Evolutionary conservation across 164 flowering plant species (phyloP).

Genomic region (Chimonanthus salicifolius): DNA sequence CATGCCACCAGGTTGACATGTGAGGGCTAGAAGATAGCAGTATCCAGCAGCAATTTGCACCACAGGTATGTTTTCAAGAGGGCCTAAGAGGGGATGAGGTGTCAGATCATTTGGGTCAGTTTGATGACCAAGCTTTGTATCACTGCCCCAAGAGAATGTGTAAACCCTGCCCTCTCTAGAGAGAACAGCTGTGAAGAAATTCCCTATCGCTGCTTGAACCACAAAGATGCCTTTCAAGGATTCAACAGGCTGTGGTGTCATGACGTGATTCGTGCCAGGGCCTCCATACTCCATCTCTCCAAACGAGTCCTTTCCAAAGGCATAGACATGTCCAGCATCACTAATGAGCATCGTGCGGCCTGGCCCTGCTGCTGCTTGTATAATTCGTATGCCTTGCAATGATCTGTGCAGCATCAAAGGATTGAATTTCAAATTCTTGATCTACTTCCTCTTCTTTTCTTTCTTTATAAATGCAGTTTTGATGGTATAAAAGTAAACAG

Average conservation of each 20-base stretch:
- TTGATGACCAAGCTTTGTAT: slow-evolving; percentile 78
- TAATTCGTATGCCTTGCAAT: slow-evolving; percentile 81
- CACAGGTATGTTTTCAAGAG: slow-evolving; percentile 80
- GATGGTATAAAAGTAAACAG: background rate
- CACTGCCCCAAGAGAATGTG: slow-evolving; percentile 96
- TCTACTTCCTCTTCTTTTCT: slow-evolving; percentile 1
- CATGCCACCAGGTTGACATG: slow-evolving; percentile 89
- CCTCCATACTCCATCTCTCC: slow-evolving; percentile 76
- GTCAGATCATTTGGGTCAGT: slow-evolving; percentile 73
- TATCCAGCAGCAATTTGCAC: slow-evolving; percentile 98
- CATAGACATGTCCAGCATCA: slow-evolving; percentile 78
- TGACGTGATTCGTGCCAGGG: slow-evolving; percentile 59
- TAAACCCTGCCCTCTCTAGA: slow-evolving; percentile 95
- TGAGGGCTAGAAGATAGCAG: slow-evolving; percentile 93
- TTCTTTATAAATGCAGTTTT: slow-evolving; percentile 7
- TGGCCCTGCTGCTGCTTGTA: slow-evolving; percentile 92
- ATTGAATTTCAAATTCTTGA: slow-evolving; percentile 4
- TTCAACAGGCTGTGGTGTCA: slow-evolving; percentile 68
- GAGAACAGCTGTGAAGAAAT: slow-evolving; percentile 88
- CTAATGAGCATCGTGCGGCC: slow-evolving; percentile 93
- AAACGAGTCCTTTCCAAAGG: slow-evolving; percentile 89
- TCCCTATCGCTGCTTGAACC: slow-evolving; percentile 95
- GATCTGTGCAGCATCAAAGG: slow-evolving; percentile 51
- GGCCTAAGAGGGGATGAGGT: slow-evolving; percentile 75
- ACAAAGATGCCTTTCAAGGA: slow-evolving; percentile 80